Evolutionary conservation across 2,329 filamentous ascomycete species (phyloP), one percentile per base, ranked within the genome.

Genomic region (Aspergillus sp.): DNA sequence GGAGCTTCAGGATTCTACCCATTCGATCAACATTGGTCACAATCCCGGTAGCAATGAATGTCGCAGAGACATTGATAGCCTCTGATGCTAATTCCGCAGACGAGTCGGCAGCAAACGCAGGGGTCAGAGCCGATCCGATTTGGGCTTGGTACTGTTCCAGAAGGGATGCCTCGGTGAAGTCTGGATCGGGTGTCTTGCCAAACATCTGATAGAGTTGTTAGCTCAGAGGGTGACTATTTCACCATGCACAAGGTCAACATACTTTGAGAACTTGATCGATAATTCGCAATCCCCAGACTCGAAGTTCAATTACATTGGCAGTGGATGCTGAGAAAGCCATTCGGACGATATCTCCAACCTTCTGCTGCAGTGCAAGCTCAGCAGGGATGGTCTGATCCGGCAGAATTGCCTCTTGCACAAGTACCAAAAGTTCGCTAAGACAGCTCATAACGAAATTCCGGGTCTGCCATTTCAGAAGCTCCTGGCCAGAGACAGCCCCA

Each of bases 311-410:
- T 0, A 99, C 93, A 66, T 91, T 91, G 2, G 94, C 94, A 0
- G 95, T 99, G 1, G 94, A 98, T 0, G 95, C 95, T 10, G 95
- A 97, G 76, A 99, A 99, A 0, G 95, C 94, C 84, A 98, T 97
- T 54, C 92, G 89, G 60, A 99, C 92, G 23, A 99, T 91, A 74
- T 99, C 95, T 3, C 91, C 93, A 58, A 99, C 87, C 70, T 87
- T 89, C 62, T 86, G 85, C 75, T 99, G 93, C 25, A 99, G 80
- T 4, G 90, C 91, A 49, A 85, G 78, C 71, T 96, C 90, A 4
- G 92, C 91, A 3, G 85, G 82, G 5, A 92, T 92, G 39, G 92
- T 90, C 36, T 91, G 90, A 62, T 92, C 89, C 30, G 89, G 86
- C 19, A 90, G 83, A 23, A 91, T 87, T 58, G 95, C 91, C 74